Base-by-base conservation (phyloP, 306 rosid species). In the Bauhinia variegata region DNA sequence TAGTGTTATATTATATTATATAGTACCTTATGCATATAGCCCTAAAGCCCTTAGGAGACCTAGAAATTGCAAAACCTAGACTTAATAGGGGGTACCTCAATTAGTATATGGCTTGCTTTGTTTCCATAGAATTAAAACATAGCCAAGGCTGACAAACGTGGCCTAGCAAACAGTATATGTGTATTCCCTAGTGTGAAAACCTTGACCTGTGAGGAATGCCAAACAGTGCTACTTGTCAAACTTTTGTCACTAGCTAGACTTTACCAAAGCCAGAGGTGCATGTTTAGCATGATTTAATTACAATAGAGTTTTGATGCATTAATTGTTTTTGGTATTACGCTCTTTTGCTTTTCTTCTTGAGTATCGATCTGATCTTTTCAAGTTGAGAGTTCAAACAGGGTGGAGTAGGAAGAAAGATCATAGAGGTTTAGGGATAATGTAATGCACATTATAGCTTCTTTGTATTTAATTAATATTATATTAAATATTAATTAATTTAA, bases 121-220 rank as follows among this genome's bases (percentile, higher is more conserved):
- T 2, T 23, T n/a, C 28, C 67, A 70, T 63, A 44, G 59, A 53
- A n/a, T n/a, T n/a, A 53, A 68, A 73, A 58, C 32, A 28, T 14
- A 38, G 28, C 62, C 60, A 66, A 54, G 77, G 75, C 50, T 66
- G 53, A 65, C 63, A 73, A 77, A 51, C 54, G 69, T 63, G 85
- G 59, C 64, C 65, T 60, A 63, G 65, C 33, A 63, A 72, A 76
- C 74, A 68, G 79, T 68, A 5, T 23, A 58, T 6, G 44, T 4
- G 51, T 46, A 33, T 56, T 70, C 58, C 71, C 39, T 55, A 54
- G 46, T 16, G 68, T 69, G 66, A 77, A 77, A 73, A 70, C 65
- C 68, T 77, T 81, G 86, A 81, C 83, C 82, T 53, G 70, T 37
- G 70, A 46, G 74, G 51, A n/a, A 63, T 63, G 9, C 76, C 32